These are phyloP conservation scores for Hypoxylon sp. DNA, from an alignment of 2,329 filamentous ascomycete species.

Conservation along the genomic window DNA sequence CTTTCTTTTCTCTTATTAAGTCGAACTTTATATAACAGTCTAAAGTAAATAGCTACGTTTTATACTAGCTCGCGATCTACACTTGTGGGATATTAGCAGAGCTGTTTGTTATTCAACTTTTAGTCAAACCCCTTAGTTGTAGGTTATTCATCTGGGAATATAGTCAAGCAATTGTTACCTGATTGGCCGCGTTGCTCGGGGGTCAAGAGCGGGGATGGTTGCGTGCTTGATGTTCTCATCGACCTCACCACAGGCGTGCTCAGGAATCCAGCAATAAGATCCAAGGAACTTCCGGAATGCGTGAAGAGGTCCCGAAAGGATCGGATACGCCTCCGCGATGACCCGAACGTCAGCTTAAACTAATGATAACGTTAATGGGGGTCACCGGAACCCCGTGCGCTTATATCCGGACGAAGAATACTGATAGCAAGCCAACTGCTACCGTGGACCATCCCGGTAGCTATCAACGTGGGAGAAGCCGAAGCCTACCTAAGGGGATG, in stretches of 20 bases:
- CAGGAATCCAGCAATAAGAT: constrained; percentile 20
- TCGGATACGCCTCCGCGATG: constrained; percentile 13
- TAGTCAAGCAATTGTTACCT: background rate
- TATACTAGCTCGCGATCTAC: constrained; percentile 12
- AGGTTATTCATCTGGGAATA: background rate
- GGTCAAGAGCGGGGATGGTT: constrained; percentile 34
- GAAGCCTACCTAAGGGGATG: background rate
- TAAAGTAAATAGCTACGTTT: constrained; percentile 1
- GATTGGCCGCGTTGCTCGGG: constrained; percentile 28
- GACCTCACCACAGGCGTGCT: constrained; percentile 49
- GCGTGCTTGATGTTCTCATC: constrained; percentile 43
- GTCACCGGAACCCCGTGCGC: background rate
- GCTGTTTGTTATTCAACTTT: background rate
- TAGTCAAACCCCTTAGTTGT: constrained; percentile 10
- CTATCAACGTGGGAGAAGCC: background rate
- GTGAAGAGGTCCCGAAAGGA: constrained; percentile 12
- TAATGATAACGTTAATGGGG: background rate
- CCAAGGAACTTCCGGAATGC: constrained; percentile 9
- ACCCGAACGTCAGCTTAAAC: background rate
- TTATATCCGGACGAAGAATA: background rate
- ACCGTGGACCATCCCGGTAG: background rate
- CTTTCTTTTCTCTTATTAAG: background rate
- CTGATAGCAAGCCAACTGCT: background rate
- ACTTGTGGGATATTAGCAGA: background rate
- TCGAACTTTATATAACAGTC: background rate